A percentile compares a stretch with the other conserved stretches of the same genome.
phyloP scores from a whole-genome alignment of 345 rosid species.

The Fremontodendron californicum region DNA sequence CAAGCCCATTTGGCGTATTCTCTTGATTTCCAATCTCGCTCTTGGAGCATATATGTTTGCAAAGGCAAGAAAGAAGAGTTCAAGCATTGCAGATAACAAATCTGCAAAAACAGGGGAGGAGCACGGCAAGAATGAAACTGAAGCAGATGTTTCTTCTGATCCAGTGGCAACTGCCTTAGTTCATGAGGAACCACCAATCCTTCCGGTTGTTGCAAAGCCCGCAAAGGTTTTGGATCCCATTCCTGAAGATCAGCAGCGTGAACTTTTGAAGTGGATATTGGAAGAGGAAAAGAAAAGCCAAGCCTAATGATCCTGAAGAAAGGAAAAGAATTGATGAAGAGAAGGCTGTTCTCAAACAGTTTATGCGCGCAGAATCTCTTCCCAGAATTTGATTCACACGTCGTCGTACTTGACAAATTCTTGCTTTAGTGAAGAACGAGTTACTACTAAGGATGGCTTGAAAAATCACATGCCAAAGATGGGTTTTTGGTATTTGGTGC shows the following conservation, averaged over 20 bases:
- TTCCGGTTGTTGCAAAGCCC: slow-evolving; percentile 29
- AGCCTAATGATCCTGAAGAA: slow-evolving; percentile 46
- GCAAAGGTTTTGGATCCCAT: slow-evolving; percentile 42
- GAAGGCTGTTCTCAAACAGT: slow-evolving; percentile 65
- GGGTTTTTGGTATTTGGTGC: not conserved
- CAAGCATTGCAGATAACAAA: slow-evolving; percentile 15
- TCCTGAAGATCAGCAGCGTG: slow-evolving; percentile 65
- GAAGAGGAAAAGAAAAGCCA: slow-evolving; percentile 67
- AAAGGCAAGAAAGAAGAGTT: slow-evolving; percentile 40
- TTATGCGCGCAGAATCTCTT: slow-evolving; percentile 48
- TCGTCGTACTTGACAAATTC: slow-evolving; percentile 24
- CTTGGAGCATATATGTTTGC: slow-evolving; percentile 75
- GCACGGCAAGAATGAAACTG: slow-evolving; percentile 19
- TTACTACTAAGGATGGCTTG: slow-evolving; percentile 7
- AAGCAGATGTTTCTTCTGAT: slow-evolving; percentile 24
- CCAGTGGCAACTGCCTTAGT: slow-evolving; percentile 13
- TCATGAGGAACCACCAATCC: slow-evolving; percentile 21
- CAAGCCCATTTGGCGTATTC: slow-evolving; percentile 43
- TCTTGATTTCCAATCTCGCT: slow-evolving; percentile 66
- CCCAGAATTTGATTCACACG: slow-evolving; percentile 44
- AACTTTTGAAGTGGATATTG: slow-evolving; percentile 69
- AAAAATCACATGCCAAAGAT: not conserved
- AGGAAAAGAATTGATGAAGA: slow-evolving; percentile 58
- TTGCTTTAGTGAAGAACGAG: slow-evolving; percentile 16
- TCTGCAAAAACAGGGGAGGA: slow-evolving; percentile 26